These are phyloP conservation scores for Mucor piriformis DNA, from an alignment of 371 early-diverging fungal species.

Conservation along the genomic window DNA sequence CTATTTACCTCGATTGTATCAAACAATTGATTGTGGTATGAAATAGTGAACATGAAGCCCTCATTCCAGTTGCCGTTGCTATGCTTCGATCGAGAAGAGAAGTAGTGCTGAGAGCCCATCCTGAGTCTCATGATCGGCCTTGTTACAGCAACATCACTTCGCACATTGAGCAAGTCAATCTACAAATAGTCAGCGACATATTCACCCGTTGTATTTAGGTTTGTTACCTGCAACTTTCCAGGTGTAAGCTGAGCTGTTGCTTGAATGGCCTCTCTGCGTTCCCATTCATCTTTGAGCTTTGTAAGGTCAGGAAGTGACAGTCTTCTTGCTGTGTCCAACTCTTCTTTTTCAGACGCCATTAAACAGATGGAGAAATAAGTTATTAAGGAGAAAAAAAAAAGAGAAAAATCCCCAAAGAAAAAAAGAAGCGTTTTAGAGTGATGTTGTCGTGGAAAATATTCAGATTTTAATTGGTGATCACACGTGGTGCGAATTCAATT, in stretches of 20 bases:
- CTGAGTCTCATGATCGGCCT: slow-evolving; percentile 47
- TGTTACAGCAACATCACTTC: slow-evolving; percentile 36
- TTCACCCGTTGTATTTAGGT: neutral
- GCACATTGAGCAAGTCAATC: slow-evolving; percentile 52
- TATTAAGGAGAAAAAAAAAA: slow-evolving; percentile 8
- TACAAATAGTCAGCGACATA: slow-evolving; percentile 6
- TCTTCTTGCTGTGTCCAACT: slow-evolving; percentile 6
- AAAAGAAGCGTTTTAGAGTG: too few relatives aligned
- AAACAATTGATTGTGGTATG: slow-evolving; percentile 49
- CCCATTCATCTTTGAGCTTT: slow-evolving; percentile 41
- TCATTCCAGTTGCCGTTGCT: slow-evolving; percentile 52
- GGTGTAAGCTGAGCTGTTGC: slow-evolving; percentile 14
- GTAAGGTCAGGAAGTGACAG: slow-evolving; percentile 44
- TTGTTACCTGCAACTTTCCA: slow-evolving; percentile 45
- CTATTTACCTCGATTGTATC: slow-evolving; percentile 51
- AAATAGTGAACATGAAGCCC: slow-evolving; percentile 46
- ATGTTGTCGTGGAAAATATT: neutral
- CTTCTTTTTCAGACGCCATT: neutral
- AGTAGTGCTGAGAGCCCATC: slow-evolving; percentile 52
- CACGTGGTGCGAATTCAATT: neutral
- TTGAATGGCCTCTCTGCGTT: slow-evolving; percentile 30
- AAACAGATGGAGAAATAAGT: slow-evolving; percentile 3
- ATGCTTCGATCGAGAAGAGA: slow-evolving; percentile 36
- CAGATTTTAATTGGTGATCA: slow-evolving; percentile 7
- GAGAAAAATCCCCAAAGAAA: too few relatives aligned